These are phyloP conservation scores for Glaciozyma martinii DNA, from an alignment of 768 basidiomycete species.

Conservation along the genomic window DNA sequence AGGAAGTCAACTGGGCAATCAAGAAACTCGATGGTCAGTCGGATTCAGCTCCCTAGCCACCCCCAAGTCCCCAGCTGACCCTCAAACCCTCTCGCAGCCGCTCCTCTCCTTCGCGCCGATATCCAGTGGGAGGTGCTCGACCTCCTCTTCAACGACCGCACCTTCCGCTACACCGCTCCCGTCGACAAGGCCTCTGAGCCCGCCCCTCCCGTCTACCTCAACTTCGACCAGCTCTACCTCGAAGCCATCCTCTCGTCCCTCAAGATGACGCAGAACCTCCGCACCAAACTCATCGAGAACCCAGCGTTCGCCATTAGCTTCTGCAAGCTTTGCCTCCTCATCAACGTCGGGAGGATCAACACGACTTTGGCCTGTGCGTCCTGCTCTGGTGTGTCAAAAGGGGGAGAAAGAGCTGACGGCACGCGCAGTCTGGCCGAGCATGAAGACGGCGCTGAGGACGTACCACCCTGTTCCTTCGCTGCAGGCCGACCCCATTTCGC, in stretches of 20 bases:
- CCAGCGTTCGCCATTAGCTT: slow-evolving; percentile 57
- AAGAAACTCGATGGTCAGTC: slow-evolving; percentile 29
- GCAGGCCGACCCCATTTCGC: slow-evolving; percentile 48
- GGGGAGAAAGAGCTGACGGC: too few species aligned
- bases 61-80: too few species aligned
- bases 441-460: slow-evolving; percentile 65
- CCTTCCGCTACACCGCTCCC: slow-evolving; percentile 54
- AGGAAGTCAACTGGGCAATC: slow-evolving; percentile 23
- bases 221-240: slow-evolving; percentile 75
- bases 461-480: slow-evolving; percentile 70
- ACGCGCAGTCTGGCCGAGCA: slow-evolving; percentile 61
- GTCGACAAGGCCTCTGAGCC: slow-evolving; percentile 31
- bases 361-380: slow-evolving; percentile 74
- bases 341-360: slow-evolving; percentile 71
- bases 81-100: slow-evolving; percentile 39
- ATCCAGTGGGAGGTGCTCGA: slow-evolving; percentile 72
- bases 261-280: slow-evolving; percentile 60
- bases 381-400: too few species aligned
- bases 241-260: slow-evolving; percentile 65
- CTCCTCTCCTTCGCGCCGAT: slow-evolving; percentile 58
- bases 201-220: slow-evolving; percentile 47
- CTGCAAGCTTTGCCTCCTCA: slow-evolving; percentile 62
- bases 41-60: not conserved
- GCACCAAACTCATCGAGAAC: slow-evolving; percentile 62
- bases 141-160: slow-evolving; percentile 64